Evolutionary conservation across 2,329 filamentous ascomycete species (phyloP), one percentile per base, ranked within the genome.

Genomic region (Phyllachora maydis): DNA sequence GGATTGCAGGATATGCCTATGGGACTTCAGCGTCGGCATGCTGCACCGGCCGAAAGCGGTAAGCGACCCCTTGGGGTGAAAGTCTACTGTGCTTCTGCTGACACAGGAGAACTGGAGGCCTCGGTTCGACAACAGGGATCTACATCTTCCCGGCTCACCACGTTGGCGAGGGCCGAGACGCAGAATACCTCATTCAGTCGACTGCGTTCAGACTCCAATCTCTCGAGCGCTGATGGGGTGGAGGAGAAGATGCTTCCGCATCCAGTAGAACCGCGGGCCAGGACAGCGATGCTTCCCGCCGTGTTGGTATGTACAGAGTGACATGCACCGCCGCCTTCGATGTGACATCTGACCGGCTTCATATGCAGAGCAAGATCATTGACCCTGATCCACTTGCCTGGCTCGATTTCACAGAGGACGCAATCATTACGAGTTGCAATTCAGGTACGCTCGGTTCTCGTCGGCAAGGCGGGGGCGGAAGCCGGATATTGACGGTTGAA

Each of bases 1-100:
- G 42, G 88, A 98, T 43, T 79, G 83, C 37, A 64, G 82, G 27
- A 54, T 98, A 11, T 66, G 92, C 28, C 55, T 98, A 8, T 98
- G 88, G 88, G 88, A 98, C 52, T 98, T 98, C 44, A 92, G 74
- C 34, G 81, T 92, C 19, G 82, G 82, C 36, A 95, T 95, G 85
- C 59, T 98, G 37, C 78, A 90, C 46, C 65, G 83, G 29, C 85
- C 88, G 11, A 85, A 85, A 35, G 38, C 36, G 16, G 76, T 82
- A 53, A 40, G 75, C 24, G 23, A 30, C 16, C 38, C 34, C 31
- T 32, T 29, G 35, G 32, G 12, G 24, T 37, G 11, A 14, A n/a
- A n/a, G n/a, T n/a, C n/a, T n/a, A n/a, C n/a, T n/a, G n/a, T n/a
- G n/a, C n/a, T n/a, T 23, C 14, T 23, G 12, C 33, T 26, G 21